Conservation (phyloP, 495 filamentous ascomycete species). For the Collariella sp. region DNA sequence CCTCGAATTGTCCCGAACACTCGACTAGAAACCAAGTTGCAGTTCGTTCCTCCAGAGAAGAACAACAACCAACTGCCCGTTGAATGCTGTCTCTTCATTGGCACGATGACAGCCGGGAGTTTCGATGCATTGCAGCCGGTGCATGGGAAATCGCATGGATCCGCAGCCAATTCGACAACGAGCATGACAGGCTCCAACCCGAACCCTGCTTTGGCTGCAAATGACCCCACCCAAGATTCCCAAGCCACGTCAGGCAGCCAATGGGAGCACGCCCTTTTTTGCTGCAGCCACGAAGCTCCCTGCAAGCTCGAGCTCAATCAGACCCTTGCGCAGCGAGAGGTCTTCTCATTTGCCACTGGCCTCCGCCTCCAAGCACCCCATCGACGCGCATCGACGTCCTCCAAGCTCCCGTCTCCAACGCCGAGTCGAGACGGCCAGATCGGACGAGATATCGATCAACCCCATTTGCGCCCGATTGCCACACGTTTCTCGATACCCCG, state of each 20-base stretch:
- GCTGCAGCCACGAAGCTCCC: slow-evolving; percentile 1
- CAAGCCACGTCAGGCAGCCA: neutral
- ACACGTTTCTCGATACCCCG: neutral
- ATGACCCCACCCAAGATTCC: too few species aligned
- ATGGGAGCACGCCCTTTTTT: neutral
- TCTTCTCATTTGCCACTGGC: neutral
- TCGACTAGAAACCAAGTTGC: too few species aligned
- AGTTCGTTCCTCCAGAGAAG: too few species aligned
- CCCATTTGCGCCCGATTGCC: slow-evolving; percentile 2
- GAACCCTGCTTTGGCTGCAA: neutral
- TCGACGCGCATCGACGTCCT: too few species aligned
- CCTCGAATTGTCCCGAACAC: too few species aligned
- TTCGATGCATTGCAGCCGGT: too few species aligned
- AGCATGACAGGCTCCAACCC: neutral
- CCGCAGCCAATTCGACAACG: neutral
- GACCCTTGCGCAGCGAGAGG: neutral
- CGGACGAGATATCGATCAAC: neutral
- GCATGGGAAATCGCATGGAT: neutral
- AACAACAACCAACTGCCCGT: too few species aligned
- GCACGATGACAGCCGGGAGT: too few species aligned
- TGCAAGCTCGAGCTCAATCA: neutral
- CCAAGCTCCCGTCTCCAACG: neutral
- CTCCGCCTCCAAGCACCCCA: neutral
- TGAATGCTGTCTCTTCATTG: too few species aligned
- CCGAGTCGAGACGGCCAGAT: neutral